phyloP scores from a whole-genome alignment of 2,329 filamentous ascomycete genomes.

The Colletotrichum limetticola region DNA sequence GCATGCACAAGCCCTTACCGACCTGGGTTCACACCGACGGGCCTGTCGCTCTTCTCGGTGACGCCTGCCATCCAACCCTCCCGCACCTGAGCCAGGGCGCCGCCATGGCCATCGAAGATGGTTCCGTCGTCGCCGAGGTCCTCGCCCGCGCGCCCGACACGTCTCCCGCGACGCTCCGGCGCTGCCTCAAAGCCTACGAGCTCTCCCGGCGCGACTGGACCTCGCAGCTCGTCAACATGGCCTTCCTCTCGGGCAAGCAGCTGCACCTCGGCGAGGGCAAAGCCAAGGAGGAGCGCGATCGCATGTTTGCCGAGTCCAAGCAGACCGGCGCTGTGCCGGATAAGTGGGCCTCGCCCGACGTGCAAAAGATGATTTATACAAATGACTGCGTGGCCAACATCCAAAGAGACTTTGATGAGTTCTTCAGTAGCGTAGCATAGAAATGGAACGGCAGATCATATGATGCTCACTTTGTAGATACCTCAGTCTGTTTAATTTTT shows the following conservation, averaged over 20 bases:
- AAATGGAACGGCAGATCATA: slow-evolving; percentile 23
- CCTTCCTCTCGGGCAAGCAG: slow-evolving; percentile 61
- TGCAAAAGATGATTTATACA: slow-evolving; percentile 74
- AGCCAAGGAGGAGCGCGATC: slow-evolving; percentile 68
- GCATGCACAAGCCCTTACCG: slow-evolving; percentile 65
- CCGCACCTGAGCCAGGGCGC: slow-evolving; percentile 76
- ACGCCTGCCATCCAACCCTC: slow-evolving; percentile 75
- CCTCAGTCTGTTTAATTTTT: neutral
- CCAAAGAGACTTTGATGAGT: slow-evolving; percentile 60
- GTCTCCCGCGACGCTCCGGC: slow-evolving; percentile 53
- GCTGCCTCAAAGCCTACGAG: slow-evolving; percentile 65
- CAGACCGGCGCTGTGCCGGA: slow-evolving; percentile 66
- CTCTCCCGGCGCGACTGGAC: slow-evolving; percentile 66
- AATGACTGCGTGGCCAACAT: slow-evolving; percentile 70
- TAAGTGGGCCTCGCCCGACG: slow-evolving; percentile 77
- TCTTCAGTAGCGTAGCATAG: slow-evolving; percentile 49
- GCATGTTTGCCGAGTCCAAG: slow-evolving; percentile 63
- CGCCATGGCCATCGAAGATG: slow-evolving; percentile 76
- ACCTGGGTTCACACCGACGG: slow-evolving; percentile 64
- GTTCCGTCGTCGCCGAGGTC: slow-evolving; percentile 67
- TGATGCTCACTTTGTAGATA: neutral
- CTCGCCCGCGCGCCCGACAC: slow-evolving; percentile 53
- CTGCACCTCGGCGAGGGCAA: slow-evolving; percentile 68
- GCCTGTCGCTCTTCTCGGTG: slow-evolving; percentile 67
- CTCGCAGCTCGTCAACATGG: slow-evolving; percentile 62